phyloP scores from a whole-genome alignment of 352 stramenopile species.

The Plasmopara halstedii region DNA sequence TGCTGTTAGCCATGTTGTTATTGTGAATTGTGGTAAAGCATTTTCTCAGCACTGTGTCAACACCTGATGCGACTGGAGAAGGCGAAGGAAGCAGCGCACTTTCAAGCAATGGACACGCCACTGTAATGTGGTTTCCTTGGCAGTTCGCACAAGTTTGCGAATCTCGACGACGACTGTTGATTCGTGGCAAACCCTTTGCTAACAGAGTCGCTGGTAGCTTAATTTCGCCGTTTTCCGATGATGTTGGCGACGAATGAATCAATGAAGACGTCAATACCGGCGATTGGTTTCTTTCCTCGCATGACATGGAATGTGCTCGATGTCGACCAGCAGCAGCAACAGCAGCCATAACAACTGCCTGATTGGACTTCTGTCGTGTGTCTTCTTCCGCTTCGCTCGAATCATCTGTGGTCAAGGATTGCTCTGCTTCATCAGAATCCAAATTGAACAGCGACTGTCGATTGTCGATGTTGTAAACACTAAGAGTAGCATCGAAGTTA shows the following conservation, averaged over 20 bases:
- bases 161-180: constrained; percentile 57
- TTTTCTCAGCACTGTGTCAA: constrained; percentile 78
- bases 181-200: constrained; percentile 27
- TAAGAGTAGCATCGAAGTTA: constrained; percentile 11
- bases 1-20: constrained; percentile 78
- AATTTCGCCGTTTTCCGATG: constrained; percentile 12
- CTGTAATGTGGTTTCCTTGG: constrained; percentile 75
- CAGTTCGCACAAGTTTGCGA: constrained; percentile 64
- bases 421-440: constrained; percentile 19
- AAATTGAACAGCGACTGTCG: constrained; percentile 39
- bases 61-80: constrained; percentile 11
- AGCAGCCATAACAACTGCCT: constrained; percentile 33
- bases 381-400: constrained; percentile 24
- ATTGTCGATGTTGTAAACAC: constrained; percentile 71
- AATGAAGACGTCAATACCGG: constrained; percentile 10
- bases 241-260: constrained; percentile 13
- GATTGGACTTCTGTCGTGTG: constrained; percentile 24
- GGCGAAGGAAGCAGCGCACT: constrained; percentile 26
- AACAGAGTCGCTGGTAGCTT: constrained; percentile 28
- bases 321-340: constrained; percentile 33
- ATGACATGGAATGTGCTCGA: constrained; percentile 35
- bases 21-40: constrained; percentile 85
- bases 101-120: constrained; percentile 65
- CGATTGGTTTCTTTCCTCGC: constrained; percentile 23
- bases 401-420: neutral